Conservation (phyloP, 768 basidiomycete species). For the Suillus luteus region DNA sequence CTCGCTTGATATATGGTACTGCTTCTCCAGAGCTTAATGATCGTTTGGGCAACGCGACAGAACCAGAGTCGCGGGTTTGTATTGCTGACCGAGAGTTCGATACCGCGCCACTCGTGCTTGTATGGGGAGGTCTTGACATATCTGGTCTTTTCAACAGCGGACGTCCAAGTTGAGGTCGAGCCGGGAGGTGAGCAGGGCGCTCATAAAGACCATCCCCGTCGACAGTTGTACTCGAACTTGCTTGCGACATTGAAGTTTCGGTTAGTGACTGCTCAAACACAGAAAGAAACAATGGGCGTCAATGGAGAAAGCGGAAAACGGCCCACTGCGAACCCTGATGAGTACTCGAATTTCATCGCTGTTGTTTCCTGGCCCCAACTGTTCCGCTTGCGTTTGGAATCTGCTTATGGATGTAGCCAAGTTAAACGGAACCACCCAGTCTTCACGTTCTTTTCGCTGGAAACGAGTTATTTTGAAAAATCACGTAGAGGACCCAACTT, state of each 20-base stretch:
- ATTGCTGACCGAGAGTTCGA: slow-evolving; percentile 15
- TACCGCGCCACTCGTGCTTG: slow-evolving; percentile 14
- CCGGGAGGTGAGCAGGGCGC: slow-evolving; percentile 33
- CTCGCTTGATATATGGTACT: slow-evolving; percentile 38
- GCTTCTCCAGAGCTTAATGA: slow-evolving; percentile 32
- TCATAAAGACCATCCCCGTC: slow-evolving; percentile 18
- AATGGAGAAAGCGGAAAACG: slow-evolving; percentile 37
- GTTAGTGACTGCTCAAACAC: slow-evolving; percentile 47
- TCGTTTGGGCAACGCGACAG: slow-evolving; percentile 28
- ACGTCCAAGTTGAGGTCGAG: slow-evolving; percentile 18
- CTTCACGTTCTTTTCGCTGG: slow-evolving; percentile 45
- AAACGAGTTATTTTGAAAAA: slow-evolving; percentile 28
- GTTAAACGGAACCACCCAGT: slow-evolving; percentile 46
- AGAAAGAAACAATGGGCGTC: slow-evolving; percentile 42
- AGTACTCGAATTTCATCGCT: slow-evolving; percentile 41
- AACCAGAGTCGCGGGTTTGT: slow-evolving; percentile 12
- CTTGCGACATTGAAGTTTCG: slow-evolving; percentile 23
- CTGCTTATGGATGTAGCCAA: slow-evolving; percentile 39
- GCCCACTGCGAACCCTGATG: slow-evolving; percentile 60
- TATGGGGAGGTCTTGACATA: slow-evolving; percentile 16
- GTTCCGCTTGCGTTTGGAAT: slow-evolving; percentile 29
- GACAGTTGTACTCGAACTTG: slow-evolving; percentile 15
- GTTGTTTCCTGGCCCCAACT: slow-evolving; percentile 25
- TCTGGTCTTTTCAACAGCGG: slow-evolving; percentile 22
- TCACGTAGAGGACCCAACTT: slow-evolving; percentile 19